A percentile compares a stretch with the other conserved stretches of the same genome.
These are phyloP conservation scores for Allomyces javanicus DNA, from an alignment of 192 early-diverging fungal genomes.

Conservation along the genomic window DNA sequence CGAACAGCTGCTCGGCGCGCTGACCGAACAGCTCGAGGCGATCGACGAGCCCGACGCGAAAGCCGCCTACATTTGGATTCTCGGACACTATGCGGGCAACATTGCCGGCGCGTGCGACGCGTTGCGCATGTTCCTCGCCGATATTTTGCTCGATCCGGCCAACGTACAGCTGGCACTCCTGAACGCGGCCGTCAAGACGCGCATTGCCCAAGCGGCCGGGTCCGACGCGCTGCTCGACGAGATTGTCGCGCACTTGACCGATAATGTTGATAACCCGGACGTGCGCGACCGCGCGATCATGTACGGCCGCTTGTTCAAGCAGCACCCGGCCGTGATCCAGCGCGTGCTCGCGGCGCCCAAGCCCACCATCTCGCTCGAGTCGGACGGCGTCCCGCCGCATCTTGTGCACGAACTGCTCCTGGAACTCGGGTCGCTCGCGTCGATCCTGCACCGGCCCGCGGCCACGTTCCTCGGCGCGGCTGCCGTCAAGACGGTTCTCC, in stretches of 20 bases:
- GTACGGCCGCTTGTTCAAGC: slow-evolving; percentile 91
- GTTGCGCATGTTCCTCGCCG: slow-evolving; percentile 68
- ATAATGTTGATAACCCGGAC: slow-evolving; percentile 91
- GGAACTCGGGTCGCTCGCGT: slow-evolving; percentile 68
- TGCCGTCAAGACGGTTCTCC: slow-evolving; percentile 2
- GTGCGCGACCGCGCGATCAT: slow-evolving; percentile 93
- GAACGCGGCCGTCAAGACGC: slow-evolving; percentile 90
- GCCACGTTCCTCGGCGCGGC: slow-evolving; percentile 60
- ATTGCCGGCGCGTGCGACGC: slow-evolving; percentile 92
- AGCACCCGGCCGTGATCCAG: slow-evolving; percentile 79
- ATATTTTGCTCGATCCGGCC: slow-evolving; percentile 71
- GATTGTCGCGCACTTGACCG: slow-evolving; percentile 84
- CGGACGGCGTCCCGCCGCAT: slow-evolving; percentile 68
- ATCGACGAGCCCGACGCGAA: slow-evolving; percentile 96
- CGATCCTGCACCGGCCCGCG: slow-evolving; percentile 82
- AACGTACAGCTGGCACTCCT: slow-evolving; percentile 83
- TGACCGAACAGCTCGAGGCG: slow-evolving; percentile 90
- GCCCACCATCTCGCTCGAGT: slow-evolving; percentile 82
- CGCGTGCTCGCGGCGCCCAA: slow-evolving; percentile 5
- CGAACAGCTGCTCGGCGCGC: slow-evolving; percentile 72
- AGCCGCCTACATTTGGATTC: slow-evolving; percentile 98
- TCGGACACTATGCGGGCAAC: slow-evolving; percentile 92
- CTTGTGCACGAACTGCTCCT: slow-evolving; percentile 74
- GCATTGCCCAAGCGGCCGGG: slow-evolving; percentile 74
- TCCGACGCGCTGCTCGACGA: slow-evolving; percentile 86